Percentiles rank a stretch among this genome's conserved stretches.
These are phyloP conservation scores for Aspergillus puulaauensis DNA, from an alignment of 2,329 filamentous ascomycete genomes.

Conservation along the genomic window DNA sequence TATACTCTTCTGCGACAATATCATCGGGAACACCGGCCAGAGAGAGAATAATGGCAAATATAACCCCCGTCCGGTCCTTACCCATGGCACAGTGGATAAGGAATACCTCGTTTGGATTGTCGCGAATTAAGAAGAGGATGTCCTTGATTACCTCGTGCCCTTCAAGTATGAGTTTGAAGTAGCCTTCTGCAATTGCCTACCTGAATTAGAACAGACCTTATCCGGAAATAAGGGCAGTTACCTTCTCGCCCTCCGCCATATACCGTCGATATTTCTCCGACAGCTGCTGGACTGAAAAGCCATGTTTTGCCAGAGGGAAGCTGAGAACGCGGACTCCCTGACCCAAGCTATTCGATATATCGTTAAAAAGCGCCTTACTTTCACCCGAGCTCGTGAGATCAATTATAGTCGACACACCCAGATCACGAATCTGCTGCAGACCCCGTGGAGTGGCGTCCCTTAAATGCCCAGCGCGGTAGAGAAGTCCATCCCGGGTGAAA, in stretches of 20 bases:
- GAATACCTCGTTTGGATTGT: background rate
- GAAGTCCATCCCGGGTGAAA: background rate
- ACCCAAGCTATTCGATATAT: background rate
- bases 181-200: slow-evolving; percentile 1
- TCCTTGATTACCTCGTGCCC: background rate
- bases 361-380: background rate
- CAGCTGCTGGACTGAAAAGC: background rate
- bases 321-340: background rate
- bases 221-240: background rate
- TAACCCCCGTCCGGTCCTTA: background rate
- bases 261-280: slow-evolving; percentile 4
- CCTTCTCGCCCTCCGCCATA: background rate
- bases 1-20: slow-evolving; percentile 1
- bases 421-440: background rate
- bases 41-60: background rate
- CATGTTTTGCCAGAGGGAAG: background rate
- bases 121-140: background rate
- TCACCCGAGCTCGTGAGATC: background rate
- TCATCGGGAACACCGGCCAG: background rate
- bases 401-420: background rate
- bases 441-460: background rate
- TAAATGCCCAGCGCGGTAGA: slow-evolving; percentile 3
- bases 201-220: background rate
- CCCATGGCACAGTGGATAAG: slow-evolving; percentile 5
- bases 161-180: background rate